Conservation (phyloP, 306 rosid genomes). For the Notholithocarpus densiflorus region DNA sequence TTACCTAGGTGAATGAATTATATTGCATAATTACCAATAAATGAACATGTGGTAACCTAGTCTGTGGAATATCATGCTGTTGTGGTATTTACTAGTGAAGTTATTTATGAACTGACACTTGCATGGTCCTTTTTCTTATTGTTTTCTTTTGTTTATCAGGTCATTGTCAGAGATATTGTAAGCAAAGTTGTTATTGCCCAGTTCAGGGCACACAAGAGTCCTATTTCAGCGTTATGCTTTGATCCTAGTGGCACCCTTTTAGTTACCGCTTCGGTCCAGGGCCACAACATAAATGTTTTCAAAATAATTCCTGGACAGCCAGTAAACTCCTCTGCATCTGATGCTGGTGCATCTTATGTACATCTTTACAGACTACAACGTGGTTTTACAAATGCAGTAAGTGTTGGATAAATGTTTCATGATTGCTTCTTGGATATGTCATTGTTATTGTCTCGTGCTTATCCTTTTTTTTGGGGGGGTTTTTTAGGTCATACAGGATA, state of each 20-base stretch:
- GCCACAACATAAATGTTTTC: conserved; percentile 90
- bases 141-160: conserved; percentile 47
- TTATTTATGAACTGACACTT: not conserved
- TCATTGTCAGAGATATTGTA: conserved; percentile 80
- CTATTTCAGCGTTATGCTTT: conserved; percentile 88
- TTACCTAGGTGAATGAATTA: not conserved
- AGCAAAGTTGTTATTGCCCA: conserved; percentile 73
- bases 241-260: conserved; percentile 92
- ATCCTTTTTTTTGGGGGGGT: conserved; percentile 8
- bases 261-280: conserved; percentile 92
- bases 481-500: conserved; percentile 90
- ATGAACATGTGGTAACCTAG: not conserved
- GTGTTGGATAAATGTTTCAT: conserved; percentile 10
- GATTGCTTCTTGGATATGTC: conserved; percentile 1
- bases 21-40: not conserved
- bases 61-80: not conserved
- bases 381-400: conserved; percentile 91
- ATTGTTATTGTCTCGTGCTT: not conserved
- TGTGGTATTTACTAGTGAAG: conserved; percentile 8
- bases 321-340: conserved; percentile 42
- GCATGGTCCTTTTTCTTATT: conserved; percentile 8
- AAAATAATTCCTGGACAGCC: conserved; percentile 61
- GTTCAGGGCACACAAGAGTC: conserved; percentile 88
- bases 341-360: conserved; percentile 46
- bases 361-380: conserved; percentile 93